Evolutionary conservation across 2,329 filamentous ascomycete species (phyloP), one percentile per base, ranked within the genome.

Genomic region (Huntiella moniliformis): DNA sequence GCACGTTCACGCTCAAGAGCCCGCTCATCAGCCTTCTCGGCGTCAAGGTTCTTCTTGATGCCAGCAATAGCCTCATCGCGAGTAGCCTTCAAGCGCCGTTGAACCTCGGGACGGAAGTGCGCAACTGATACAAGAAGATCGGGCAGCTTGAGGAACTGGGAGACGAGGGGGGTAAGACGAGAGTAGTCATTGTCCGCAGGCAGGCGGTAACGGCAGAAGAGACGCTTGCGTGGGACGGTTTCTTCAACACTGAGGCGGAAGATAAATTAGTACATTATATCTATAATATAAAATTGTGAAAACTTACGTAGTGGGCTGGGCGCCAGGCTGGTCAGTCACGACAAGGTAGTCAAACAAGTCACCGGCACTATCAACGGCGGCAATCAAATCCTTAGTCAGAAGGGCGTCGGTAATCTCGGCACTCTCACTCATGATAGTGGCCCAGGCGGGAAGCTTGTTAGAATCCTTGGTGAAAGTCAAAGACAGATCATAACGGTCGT

Each of bases 401-500:
- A 98, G 67, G 5, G 76, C 68, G 39, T 95, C 83, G 10, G 87
- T 95, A 55, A 98, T 79, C 64, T 96, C 91, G 49, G 87, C 86
- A 63, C 79, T 94, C 70, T 98, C 91, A 58, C 78, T 92, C 91
- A 98, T 96, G 57, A 95, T 76, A 10, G 85, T 94, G 46, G 80
- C 70, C 87, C 87, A 98, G 52, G 71, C 64, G 32, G 91, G 88
- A 32, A 98, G 75, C 68, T 93, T 95, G 46, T 80, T 60, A 63
- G 87, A 76, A 57, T 98, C 91, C 71, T 93, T 94, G 58, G 88
- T 95, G 53, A 78, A 77, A 37, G 91, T 95, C 54, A 98, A 73
- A 45, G 84, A 93, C 46, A 95, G 68, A 60, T 98, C 91, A 64
- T 95, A 98, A 55, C 91, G 82, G 52, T 94, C 85, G 41, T 94